A percentile compares a stretch with the other conserved stretches of the same genome.
phyloP scores from a whole-genome alignment of 2,329 filamentous ascomycete species.

The Nemania sp. region DNA sequence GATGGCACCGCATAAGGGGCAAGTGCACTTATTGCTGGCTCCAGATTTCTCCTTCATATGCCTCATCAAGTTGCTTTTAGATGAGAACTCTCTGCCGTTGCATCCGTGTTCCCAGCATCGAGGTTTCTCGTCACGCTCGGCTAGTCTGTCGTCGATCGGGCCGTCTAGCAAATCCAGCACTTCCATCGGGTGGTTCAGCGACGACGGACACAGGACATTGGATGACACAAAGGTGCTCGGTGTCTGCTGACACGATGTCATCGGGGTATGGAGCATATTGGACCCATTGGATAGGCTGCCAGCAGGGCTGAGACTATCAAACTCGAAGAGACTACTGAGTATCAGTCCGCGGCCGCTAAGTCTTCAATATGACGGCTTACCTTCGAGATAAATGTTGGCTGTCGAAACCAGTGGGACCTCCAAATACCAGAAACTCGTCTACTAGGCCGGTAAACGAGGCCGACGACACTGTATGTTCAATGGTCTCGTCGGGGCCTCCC shows the following conservation, averaged over 20 bases:
- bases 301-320: conserved; percentile 7
- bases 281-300: conserved; percentile 1
- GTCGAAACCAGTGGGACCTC: conserved; percentile 15
- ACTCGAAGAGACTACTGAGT: conserved; percentile 11
- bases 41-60: conserved; percentile 36
- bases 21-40: conserved; percentile 32
- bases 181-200: conserved; percentile 15
- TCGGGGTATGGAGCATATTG: conserved; percentile 3
- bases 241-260: neutral
- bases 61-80: conserved; percentile 36
- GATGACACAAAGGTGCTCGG: neutral
- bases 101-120: conserved; percentile 37
- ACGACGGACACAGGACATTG: neutral
- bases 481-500: conserved; percentile 5
- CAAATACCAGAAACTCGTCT: conserved; percentile 21
- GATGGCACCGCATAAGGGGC: conserved; percentile 35
- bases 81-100: conserved; percentile 36
- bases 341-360: conserved; percentile 3
- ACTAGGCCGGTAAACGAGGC: conserved; percentile 19
- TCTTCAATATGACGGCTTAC: conserved; percentile 2
- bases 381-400: conserved; percentile 15
- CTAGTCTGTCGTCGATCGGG: conserved; percentile 21
- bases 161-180: conserved; percentile 26
- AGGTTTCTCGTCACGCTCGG: conserved; percentile 29
- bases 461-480: neutral